Evolutionary conservation across 345 rosid genomes (phyloP), one percentile per base, ranked within the genome.

Genomic region (Lumnitzera littorea): DNA sequence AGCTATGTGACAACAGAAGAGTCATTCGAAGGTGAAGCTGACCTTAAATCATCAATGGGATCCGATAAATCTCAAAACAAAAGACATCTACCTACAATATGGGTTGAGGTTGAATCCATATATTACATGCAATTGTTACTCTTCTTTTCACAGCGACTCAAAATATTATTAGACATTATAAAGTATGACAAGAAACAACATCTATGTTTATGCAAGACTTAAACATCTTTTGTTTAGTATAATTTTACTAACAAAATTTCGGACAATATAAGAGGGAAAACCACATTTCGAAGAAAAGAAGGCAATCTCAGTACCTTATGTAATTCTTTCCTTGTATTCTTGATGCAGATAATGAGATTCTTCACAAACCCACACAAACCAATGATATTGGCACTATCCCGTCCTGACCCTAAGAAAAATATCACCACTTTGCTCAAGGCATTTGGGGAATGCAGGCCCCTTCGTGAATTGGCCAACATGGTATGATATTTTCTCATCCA

Each of bases 341-440:
- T 53, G 16, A 66, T 66, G 73, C 81, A 88, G 96, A 67, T 86
- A 60, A 88, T 86, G 98, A 67, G 92, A 29, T 91, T 91, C 74
- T 91, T 91, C 79, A 72, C 87, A 47, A 91, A 91, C 75, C 91
- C 98, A 46, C 95, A 87, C 65, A 91, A 91, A 70, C 98, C 98
- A 50, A 86, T 76, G 20, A 91, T 88, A 71, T 89, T 91, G 52
- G 98, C 92, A 29, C 55, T 91, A 74, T 87, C 96, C 69, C 90
- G 95, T 64, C 95, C 96, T 47, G 96, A 91, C 75, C 87, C 91
- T 50, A 91, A 91, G 80, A 91, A 86, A 63, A 88, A 91, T 55
- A 86, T 91, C 62, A 86, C 95, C 54, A 88, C 91, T 62, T 68
- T 91, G 79, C 81, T 91, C 64, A 88, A 80, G 84, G 98, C 98